Evolutionary conservation across 2,329 filamentous ascomycete genomes (phyloP).

Genomic region (Penicillium sp.): DNA sequence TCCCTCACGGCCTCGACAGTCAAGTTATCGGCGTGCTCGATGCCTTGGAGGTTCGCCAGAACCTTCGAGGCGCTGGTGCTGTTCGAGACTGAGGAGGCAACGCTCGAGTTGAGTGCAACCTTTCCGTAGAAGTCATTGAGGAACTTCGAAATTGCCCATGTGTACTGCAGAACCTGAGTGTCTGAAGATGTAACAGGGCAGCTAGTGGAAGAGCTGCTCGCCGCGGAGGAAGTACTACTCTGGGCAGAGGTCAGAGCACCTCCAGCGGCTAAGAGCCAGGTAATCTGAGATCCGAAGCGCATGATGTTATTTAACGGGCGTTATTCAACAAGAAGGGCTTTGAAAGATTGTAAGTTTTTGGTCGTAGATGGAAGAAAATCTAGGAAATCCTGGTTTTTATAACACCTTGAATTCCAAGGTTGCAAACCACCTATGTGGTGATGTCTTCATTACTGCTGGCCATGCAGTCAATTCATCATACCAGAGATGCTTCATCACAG

Average conservation of each 20-base stretch:
- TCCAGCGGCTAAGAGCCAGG: conserved; percentile 21
- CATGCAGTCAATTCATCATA: neutral
- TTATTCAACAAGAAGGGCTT: neutral
- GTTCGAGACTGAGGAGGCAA: conserved; percentile 21
- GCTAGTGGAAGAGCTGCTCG: conserved; percentile 4
- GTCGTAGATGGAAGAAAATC: neutral
- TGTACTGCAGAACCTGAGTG: conserved; percentile 22
- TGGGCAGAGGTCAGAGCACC: conserved; percentile 6
- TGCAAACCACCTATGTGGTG: neutral
- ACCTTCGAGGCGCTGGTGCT: conserved; percentile 17
- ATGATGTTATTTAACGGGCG: neutral
- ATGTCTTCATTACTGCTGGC: neutral
- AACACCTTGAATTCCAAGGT: neutral
- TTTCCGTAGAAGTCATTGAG: conserved; percentile 24
- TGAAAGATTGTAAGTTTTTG: neutral
- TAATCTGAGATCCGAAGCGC: neutral
- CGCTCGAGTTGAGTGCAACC: conserved; percentile 23
- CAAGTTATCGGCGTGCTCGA: conserved; percentile 25
- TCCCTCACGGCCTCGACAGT: conserved; percentile 25
- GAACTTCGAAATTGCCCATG: conserved; percentile 24
- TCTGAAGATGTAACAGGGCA: conserved; percentile 25
- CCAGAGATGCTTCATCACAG: neutral
- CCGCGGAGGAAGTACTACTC: conserved; percentile 13
- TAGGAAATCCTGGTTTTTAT: neutral
- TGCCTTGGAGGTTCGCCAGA: conserved; percentile 23